Base-by-base conservation (phyloP, 306 rosid genomes). In the Astragalus membranaceus region DNA sequence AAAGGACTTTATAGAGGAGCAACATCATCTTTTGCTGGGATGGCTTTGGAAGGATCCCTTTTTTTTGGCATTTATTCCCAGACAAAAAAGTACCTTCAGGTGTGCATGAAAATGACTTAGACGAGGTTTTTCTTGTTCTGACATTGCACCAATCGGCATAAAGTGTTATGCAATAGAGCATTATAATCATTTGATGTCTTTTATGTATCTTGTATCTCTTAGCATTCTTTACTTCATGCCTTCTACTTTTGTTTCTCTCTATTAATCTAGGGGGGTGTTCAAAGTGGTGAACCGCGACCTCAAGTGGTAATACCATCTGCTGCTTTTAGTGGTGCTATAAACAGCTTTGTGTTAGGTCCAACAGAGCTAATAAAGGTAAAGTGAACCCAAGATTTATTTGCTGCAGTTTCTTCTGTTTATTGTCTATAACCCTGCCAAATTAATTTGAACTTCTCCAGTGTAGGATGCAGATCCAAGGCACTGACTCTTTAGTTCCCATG, bases 1-100 rank as follows among this genome's bases (percentile, higher is more conserved):
- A 88, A 77, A 80, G 97, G 99, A 79, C 92, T 94, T 67, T 94
- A 94, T 79, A 86, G 96, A 75, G 99, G 97, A 67, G 96, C 99
- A 42, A 90, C 96, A 30, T 80, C 99, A 58, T 94, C 97, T 78
- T 94, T 94, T 64, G 35, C 89, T 47, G 97, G 98, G 82, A 78
- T 94, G 80, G 87, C 97, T 81, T 86, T 90, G 55, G 97, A 94
- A 84, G 88, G 99, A 75, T 87, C 97, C 32, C 88, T 94, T 29
- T 81, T 86, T 75, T 94, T 94, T 67, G 97, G 99, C 56, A 83
- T 94, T 72, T 94, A 90, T 81, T 90, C 97, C 70, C 97, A 83
- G 79, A 85, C 85, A 71, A 94, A 94, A 78, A 77, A 76, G 53
- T 51, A 77, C 46, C 88, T 91, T 53, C 99, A 94, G 99, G 99